Conservation (phyloP, 2,329 filamentous ascomycete species). For the Geosmithia morbida region DNA sequence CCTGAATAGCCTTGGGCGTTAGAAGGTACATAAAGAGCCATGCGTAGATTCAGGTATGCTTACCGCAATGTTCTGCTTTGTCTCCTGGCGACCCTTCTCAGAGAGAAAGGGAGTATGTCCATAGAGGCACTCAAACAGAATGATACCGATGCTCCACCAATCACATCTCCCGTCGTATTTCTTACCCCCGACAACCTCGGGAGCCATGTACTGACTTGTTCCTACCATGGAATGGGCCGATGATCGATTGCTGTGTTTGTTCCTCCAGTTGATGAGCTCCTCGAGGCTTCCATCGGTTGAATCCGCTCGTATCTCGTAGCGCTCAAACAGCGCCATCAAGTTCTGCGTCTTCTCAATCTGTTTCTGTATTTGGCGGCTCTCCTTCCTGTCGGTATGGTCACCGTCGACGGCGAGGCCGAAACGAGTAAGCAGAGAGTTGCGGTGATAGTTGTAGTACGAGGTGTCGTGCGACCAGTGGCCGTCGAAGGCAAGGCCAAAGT, state of each 20-base stretch:
- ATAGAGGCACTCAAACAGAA: slow-evolving; percentile 88
- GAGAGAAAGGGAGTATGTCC: slow-evolving; percentile 82
- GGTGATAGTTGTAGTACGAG: slow-evolving; percentile 69
- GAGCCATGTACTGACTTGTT: slow-evolving; percentile 97
- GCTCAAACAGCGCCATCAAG: slow-evolving; percentile 14
- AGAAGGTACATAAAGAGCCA: too few species aligned
- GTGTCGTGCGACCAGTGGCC: slow-evolving; percentile 91
- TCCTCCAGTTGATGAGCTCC: slow-evolving; percentile 52
- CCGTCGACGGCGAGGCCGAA: slow-evolving; percentile 61
- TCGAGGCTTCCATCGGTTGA: slow-evolving; percentile 13
- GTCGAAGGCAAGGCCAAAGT: slow-evolving; percentile 91
- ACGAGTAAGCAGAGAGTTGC: slow-evolving; percentile 64
- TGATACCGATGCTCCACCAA: slow-evolving; percentile 93
- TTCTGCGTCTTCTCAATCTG: slow-evolving; percentile 17
- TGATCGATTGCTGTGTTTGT: slow-evolving; percentile 51
- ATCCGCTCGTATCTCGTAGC: slow-evolving; percentile 16
- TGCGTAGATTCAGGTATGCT: slow-evolving; percentile 13
- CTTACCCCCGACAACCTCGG: slow-evolving; percentile 73
- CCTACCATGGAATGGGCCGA: slow-evolving; percentile 80
- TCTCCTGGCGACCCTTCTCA: slow-evolving; percentile 62
- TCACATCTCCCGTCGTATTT: slow-evolving; percentile 87
- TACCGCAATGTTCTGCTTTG: slow-evolving; percentile 74
- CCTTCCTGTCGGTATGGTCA: slow-evolving; percentile 54
- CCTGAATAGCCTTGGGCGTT: slow-evolving; percentile 22
- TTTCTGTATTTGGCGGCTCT: slow-evolving; percentile 22